Evolutionary conservation across 139 green algal genomes (phyloP).

Genomic region (Haematococcus lacustris): DNA sequence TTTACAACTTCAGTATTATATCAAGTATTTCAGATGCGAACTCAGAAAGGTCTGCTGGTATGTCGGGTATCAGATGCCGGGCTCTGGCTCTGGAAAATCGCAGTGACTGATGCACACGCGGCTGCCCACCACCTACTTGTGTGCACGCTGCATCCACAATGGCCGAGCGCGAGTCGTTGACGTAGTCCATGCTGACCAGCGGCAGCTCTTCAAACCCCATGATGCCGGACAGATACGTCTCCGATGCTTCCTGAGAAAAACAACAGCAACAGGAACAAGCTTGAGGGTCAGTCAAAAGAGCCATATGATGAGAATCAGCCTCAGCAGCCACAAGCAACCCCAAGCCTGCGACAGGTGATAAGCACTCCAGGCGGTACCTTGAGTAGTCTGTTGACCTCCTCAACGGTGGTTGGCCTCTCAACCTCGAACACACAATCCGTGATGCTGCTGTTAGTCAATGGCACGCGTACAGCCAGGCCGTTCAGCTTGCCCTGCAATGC

Average conservation of each 20-base stretch:
- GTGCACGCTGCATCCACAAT: slow-evolving; percentile 79
- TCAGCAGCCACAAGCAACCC: no score
- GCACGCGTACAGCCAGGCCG: slow-evolving; percentile 77
- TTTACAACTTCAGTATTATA: no score
- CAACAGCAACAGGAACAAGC: background rate
- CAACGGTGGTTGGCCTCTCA: slow-evolving; percentile 42
- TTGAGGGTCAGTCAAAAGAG: background rate
- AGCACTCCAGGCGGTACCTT: no score
- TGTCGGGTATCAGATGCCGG: no score
- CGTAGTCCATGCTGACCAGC: slow-evolving; percentile 73
- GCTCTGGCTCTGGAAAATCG: no score
- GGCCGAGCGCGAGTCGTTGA: slow-evolving; percentile 64
- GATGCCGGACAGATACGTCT: slow-evolving; percentile 63
- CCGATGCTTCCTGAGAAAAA: slow-evolving; percentile 57
- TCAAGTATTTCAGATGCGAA: no score
- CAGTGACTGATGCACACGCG: background rate
- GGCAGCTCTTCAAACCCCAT: slow-evolving; percentile 67
- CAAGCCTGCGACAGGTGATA: no score
- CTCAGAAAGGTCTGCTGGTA: no score
- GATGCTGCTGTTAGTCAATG: slow-evolving; percentile 76
- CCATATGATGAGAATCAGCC: background rate
- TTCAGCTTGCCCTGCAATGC: slow-evolving; percentile 74
- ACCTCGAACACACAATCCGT: slow-evolving; percentile 60
- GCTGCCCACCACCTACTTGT: slow-evolving; percentile 22
- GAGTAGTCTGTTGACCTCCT: slow-evolving; percentile 75